Evolutionary conservation across 768 basidiomycete species (phyloP).

Genomic region (Termitomyces sp.): DNA sequence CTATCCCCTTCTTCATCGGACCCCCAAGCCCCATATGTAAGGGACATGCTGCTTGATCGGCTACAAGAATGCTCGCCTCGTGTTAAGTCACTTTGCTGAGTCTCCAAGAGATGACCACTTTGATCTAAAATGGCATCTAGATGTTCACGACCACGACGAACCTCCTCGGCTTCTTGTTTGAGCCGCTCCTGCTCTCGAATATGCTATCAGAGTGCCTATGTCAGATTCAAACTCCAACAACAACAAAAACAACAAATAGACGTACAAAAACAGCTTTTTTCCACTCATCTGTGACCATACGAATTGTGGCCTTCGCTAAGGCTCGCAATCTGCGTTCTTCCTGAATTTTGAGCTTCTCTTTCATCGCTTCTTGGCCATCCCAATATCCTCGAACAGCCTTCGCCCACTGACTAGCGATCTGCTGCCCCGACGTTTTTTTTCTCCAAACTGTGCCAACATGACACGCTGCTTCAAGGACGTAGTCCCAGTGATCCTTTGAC

Average conservation of each 20-base stretch:
- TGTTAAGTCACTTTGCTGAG: conserved; percentile 71
- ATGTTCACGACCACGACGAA: conserved; percentile 76
- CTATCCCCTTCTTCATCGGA: conserved; percentile 35
- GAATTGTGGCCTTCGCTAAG: conserved; percentile 70
- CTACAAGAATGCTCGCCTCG: conserved; percentile 50
- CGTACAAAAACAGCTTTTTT: conserved; percentile 81
- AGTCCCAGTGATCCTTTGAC: conserved; percentile 54
- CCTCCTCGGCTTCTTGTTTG: conserved; percentile 71
- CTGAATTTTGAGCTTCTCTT: conserved; percentile 51
- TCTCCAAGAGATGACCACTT: conserved; percentile 81
- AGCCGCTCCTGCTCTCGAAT: conserved; percentile 68
- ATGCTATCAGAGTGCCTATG: conserved; percentile 41
- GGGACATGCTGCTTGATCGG: conserved; percentile 51
- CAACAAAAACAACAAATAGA: conserved; percentile 13
- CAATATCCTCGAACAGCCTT: conserved; percentile 70
- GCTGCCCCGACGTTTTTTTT: conserved; percentile 28
- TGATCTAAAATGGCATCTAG: conserved; percentile 88
- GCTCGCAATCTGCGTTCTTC: conserved; percentile 67
- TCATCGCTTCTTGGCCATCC: conserved; percentile 61
- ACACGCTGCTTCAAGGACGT: conserved; percentile 47
- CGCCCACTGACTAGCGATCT: conserved; percentile 56
- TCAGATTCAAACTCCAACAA: background rate
- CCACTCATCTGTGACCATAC: conserved; percentile 77
- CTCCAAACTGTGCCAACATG: conserved; percentile 20
- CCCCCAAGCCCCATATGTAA: conserved; percentile 29